Conservation (phyloP, 306 rosid genomes). For the Herpetospermum pedunculosum region DNA sequence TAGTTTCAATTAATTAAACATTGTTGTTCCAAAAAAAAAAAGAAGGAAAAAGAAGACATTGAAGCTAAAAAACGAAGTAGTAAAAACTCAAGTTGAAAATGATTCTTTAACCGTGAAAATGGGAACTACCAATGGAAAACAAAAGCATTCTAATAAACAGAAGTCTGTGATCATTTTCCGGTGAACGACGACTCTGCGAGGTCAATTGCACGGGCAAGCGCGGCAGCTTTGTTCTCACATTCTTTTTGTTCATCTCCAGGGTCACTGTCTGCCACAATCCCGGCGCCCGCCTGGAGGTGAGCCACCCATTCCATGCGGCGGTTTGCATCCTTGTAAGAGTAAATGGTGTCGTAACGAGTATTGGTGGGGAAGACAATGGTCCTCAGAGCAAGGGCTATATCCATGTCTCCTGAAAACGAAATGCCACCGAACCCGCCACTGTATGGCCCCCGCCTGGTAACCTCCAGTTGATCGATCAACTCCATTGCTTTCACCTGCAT, state of each 20-base stretch:
- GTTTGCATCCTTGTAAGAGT: constrained; percentile 61
- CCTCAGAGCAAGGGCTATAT: constrained; percentile 84
- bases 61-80: too few species aligned
- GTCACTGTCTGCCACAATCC: constrained; percentile 88
- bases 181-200: constrained; percentile 88
- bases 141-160: not conserved
- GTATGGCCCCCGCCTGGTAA: constrained; percentile 84
- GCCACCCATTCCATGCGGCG: constrained; percentile 88
- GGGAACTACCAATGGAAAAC: not conserved
- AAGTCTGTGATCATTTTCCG: constrained; percentile 19
- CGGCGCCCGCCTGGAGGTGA: constrained; percentile 91
- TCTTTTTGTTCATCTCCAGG: constrained; percentile 88
- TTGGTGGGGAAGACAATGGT: constrained; percentile 79
- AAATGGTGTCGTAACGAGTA: constrained; percentile 70
- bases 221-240: constrained; percentile 97
- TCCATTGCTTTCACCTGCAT: constrained; percentile 97
- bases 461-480: constrained; percentile 86
- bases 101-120: not conserved
- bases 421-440: constrained; percentile 96
- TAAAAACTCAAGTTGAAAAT: too few species aligned
- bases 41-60: too few species aligned
- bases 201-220: constrained; percentile 86
- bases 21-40: too few species aligned
- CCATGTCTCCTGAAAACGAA: constrained; percentile 81
- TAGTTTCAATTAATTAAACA: too few species aligned